A percentile compares a stretch with the other conserved stretches of the same genome.
These are phyloP conservation scores for Hypoxylon sp. DNA, from an alignment of 2,329 filamentous ascomycete species.

Conservation along the genomic window DNA sequence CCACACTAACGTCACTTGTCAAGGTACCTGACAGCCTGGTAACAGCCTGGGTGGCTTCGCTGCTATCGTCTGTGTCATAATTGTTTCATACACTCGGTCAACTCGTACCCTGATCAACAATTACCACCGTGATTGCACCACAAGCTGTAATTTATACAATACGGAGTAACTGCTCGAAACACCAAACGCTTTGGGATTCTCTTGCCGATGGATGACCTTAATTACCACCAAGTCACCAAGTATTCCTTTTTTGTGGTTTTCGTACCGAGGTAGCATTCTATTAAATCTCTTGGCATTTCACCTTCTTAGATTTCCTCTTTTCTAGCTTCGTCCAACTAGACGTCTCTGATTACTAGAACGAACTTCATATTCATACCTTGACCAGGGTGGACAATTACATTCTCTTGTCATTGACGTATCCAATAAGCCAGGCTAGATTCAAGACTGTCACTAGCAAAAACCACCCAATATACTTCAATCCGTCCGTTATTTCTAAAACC, in stretches of 20 bases:
- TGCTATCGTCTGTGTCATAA: conserved; percentile 25
- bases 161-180: conserved; percentile 19
- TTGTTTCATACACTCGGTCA: conserved; percentile 30
- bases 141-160: neutral
- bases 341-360: too few species aligned
- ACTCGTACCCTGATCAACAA: conserved; percentile 25
- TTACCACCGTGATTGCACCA: conserved; percentile 2
- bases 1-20: too few species aligned
- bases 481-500: neutral
- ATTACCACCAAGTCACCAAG: conserved; percentile 12
- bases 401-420: too few species aligned
- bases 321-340: conserved; percentile 5
- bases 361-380: too few species aligned
- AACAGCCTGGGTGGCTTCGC: conserved; percentile 3
- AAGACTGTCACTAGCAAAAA: too few species aligned
- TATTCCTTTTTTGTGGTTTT: too few species aligned
- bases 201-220: neutral
- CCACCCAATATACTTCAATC: neutral
- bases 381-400: too few species aligned
- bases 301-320: neutral
- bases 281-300: conserved; percentile 25
- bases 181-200: conserved; percentile 21
- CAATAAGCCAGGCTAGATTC: neutral
- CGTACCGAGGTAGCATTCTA: too few species aligned
- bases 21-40: conserved; percentile 13